phyloP scores from a whole-genome alignment of 2,329 filamentous ascomycete species.

The Trichoderma breve region DNA sequence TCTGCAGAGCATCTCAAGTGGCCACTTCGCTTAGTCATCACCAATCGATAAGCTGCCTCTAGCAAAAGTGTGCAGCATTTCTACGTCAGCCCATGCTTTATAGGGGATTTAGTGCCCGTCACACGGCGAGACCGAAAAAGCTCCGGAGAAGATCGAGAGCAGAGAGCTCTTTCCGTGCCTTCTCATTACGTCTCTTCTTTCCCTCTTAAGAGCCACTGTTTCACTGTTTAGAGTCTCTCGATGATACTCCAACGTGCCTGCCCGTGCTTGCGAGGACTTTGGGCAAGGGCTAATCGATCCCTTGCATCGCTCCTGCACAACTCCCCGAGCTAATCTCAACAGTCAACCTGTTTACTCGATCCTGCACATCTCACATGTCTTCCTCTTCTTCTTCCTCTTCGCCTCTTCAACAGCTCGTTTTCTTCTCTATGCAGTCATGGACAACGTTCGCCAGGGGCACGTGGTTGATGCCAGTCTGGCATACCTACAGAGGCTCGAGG shows the following conservation, averaged over 20 bases:
- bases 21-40: neutral
- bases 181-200: neutral
- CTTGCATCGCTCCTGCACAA: neutral
- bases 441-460: neutral
- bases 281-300: neutral
- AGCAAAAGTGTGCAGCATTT: neutral
- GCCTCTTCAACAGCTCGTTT: too few relatives aligned
- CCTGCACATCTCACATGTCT: neutral
- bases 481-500: neutral
- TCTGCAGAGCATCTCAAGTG: neutral
- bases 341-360: too few relatives aligned
- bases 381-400: neutral
- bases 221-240: neutral
- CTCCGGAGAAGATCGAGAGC: neutral
- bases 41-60: slow-evolving; percentile 1
- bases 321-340: neutral
- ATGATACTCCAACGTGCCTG: neutral
- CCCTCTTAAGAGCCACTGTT: neutral
- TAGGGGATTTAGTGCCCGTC: neutral
- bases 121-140: neutral
- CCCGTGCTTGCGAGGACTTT: neutral
- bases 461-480: neutral
- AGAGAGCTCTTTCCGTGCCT: neutral
- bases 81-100: neutral
- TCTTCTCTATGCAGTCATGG: slow-evolving; percentile 1